These are phyloP conservation scores for Penicillium antarcticum DNA, from an alignment of 495 filamentous ascomycete species.

Conservation along the genomic window DNA sequence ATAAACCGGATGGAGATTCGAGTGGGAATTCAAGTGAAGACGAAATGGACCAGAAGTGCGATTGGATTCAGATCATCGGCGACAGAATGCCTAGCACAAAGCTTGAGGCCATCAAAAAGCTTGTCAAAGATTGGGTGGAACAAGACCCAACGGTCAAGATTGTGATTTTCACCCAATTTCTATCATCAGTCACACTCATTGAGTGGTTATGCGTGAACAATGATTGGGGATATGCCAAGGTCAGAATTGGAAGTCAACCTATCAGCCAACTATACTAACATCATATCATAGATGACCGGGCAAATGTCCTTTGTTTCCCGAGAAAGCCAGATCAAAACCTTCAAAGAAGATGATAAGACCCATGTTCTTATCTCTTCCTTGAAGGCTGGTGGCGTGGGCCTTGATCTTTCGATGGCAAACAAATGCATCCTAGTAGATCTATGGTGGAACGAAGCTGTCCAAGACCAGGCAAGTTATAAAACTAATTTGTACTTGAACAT, in stretches of 20 bases:
- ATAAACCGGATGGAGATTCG: conserved; percentile 1
- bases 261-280: neutral
- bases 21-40: neutral
- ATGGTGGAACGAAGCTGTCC: conserved; percentile 56
- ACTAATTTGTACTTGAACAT: neutral
- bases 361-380: conserved; percentile 43
- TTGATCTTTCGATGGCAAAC: conserved; percentile 55
- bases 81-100: conserved; percentile 25
- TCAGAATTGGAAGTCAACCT: conserved; percentile 10
- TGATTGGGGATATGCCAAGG: conserved; percentile 22
- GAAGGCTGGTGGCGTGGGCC: conserved; percentile 43
- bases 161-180: conserved; percentile 41
- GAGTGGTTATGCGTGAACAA: conserved; percentile 20
- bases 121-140: conserved; percentile 31
- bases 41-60: neutral
- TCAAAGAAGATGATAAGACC: conserved; percentile 21
- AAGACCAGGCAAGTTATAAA: conserved; percentile 43
- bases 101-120: conserved; percentile 21
- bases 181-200: conserved; percentile 28
- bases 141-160: conserved; percentile 33
- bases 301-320: conserved; percentile 22
- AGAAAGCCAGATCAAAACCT: conserved; percentile 24
- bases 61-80: conserved; percentile 26
- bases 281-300: conserved; percentile 26
- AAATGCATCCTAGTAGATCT: conserved; percentile 56